A percentile compares a stretch with the other conserved stretches of the same genome.
phyloP scores from a whole-genome alignment of 345 rosid genomes.

The Populus nigra region DNA sequence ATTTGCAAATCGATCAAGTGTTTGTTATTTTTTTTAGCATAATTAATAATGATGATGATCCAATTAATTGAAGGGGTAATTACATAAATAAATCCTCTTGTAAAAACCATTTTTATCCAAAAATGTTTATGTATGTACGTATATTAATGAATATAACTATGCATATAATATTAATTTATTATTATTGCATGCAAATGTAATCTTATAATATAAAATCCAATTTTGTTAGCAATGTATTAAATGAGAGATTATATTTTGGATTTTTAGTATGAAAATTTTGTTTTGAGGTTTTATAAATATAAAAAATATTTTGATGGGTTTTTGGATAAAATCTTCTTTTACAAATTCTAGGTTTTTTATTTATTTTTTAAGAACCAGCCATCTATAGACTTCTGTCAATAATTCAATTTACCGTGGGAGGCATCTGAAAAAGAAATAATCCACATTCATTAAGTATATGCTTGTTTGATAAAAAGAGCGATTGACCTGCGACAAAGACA shows the following conservation, averaged over 20 bases:
- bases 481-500: not conserved
- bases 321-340: too few relatives aligned
- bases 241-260: too few relatives aligned
- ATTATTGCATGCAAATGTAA: not conserved
- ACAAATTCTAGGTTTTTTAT: too few relatives aligned
- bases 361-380: not conserved
- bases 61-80: not conserved
- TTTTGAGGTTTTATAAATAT: too few relatives aligned
- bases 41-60: not conserved
- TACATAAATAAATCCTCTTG: not conserved
- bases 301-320: too few relatives aligned
- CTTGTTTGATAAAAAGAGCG: not conserved
- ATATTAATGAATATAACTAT: not conserved
- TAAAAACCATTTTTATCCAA: not conserved
- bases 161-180: not conserved
- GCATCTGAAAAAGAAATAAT: not conserved
- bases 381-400: not conserved
- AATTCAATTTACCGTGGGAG: not conserved
- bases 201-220: not conserved
- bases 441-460: not conserved
- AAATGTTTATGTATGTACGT: not conserved
- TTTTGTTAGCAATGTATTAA: too few relatives aligned
- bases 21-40: not conserved
- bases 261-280: too few relatives aligned
- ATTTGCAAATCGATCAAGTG: not conserved